Conservation (phyloP, 257 asterid genomes). For the Verbena officinalis region DNA sequence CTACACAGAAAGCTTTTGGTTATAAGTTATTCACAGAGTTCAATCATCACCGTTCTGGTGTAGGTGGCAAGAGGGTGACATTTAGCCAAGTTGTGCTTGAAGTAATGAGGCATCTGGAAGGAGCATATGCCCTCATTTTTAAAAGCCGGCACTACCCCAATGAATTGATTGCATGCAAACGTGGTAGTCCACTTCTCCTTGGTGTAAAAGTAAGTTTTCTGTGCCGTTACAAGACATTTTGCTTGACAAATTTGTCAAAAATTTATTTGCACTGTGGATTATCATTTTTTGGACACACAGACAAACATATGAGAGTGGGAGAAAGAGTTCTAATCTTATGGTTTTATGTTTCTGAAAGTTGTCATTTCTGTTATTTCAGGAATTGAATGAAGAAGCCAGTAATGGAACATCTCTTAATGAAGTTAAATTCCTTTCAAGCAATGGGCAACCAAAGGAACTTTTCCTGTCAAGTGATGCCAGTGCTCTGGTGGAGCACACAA, state of each 20-base stretch:
- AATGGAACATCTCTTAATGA: conserved; percentile 48
- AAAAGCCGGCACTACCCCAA: conserved; percentile 65
- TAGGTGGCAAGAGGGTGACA: conserved; percentile 53
- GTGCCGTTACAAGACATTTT: conserved; percentile 13
- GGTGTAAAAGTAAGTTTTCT: conserved; percentile 58
- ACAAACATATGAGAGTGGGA: too few species aligned
- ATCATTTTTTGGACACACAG: too few species aligned
- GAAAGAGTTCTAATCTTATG: not conserved
- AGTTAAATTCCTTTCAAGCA: conserved; percentile 50
- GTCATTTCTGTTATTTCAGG: conserved; percentile 37
- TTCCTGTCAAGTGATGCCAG: conserved; percentile 76
- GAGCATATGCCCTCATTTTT: conserved; percentile 70
- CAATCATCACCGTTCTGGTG: not conserved
- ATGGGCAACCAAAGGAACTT: conserved; percentile 60
- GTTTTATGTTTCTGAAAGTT: conserved; percentile 3
- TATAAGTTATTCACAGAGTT: not conserved
- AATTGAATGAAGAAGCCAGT: conserved; percentile 36
- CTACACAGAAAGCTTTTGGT: not conserved
- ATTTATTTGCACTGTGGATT: too few species aligned
- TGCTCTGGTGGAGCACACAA: conserved; percentile 75
- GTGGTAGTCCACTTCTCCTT: conserved; percentile 70
- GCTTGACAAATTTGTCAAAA: not conserved
- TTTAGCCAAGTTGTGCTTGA: conserved; percentile 68
- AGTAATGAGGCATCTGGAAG: conserved; percentile 69
- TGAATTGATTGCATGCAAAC: conserved; percentile 67